A percentile compares a stretch with the other conserved stretches of the same genome.
phyloP scores from a whole-genome alignment of 306 rosid genomes.

The Trifolium repens region DNA sequence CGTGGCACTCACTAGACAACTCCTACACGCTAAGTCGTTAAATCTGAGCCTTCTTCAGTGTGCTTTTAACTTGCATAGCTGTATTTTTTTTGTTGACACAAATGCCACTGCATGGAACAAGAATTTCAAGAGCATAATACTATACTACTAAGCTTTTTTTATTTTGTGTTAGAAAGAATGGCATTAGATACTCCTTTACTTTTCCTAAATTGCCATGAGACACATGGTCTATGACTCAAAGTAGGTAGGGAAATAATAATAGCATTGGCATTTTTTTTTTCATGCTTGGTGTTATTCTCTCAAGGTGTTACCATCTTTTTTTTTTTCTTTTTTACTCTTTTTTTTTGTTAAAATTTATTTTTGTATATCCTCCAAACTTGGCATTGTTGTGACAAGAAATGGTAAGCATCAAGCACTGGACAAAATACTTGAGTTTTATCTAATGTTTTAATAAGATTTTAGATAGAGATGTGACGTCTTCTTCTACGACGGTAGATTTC shows the following conservation, averaged over 20 bases:
- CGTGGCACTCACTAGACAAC: slow-evolving; percentile 59
- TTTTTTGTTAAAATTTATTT: too few relatives aligned
- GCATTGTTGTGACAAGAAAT: too few relatives aligned
- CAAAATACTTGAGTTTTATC: too few relatives aligned
- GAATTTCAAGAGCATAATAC: slow-evolving; percentile 37
- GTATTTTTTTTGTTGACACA: slow-evolving; percentile 44
- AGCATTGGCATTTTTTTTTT: neutral
- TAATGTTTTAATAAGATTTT: too few relatives aligned
- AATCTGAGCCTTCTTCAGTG: slow-evolving; percentile 41
- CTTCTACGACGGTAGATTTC: too few relatives aligned
- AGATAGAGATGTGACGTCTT: too few relatives aligned
- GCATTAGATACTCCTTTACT: slow-evolving; percentile 66
- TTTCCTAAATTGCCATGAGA: slow-evolving; percentile 48
- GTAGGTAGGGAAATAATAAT: slow-evolving; percentile 46
- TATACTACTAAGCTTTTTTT: neutral
- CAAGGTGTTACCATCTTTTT: slow-evolving; percentile 49
- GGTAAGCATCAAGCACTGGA: too few relatives aligned
- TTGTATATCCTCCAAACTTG: too few relatives aligned
- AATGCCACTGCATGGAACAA: slow-evolving; percentile 60
- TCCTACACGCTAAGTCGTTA: slow-evolving; percentile 83
- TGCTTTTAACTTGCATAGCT: slow-evolving; percentile 44
- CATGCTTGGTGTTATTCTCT: slow-evolving; percentile 48
- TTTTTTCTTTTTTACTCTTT: neutral
- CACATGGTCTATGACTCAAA: slow-evolving; percentile 21
- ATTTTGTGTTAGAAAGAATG: slow-evolving; percentile 1